These are phyloP conservation scores for Hevea brasiliensis DNA, from an alignment of 345 rosid species.

Conservation along the genomic window DNA sequence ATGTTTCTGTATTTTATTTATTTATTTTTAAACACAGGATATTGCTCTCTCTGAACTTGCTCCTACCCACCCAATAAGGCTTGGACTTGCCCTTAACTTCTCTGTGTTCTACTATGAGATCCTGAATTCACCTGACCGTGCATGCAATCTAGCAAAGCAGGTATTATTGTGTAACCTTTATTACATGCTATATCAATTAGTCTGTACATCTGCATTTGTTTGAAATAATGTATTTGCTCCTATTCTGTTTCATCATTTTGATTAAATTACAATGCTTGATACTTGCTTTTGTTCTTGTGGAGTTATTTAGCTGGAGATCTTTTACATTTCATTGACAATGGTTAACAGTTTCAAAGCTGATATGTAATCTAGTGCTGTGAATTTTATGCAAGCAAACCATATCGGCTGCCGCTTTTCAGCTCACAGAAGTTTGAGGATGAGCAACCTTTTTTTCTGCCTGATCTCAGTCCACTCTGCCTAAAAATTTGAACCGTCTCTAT, in stretches of 20 bases:
- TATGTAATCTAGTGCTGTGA: background rate
- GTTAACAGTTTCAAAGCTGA: background rate
- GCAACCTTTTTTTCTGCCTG: background rate
- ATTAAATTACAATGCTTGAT: background rate
- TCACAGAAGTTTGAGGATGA: background rate
- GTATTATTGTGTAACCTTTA: conserved; percentile 26
- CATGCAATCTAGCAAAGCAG: conserved; percentile 95
- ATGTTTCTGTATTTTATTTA: background rate
- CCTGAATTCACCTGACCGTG: conserved; percentile 96
- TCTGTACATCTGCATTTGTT: background rate
- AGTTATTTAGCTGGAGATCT: background rate
- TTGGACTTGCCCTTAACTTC: conserved; percentile 98
- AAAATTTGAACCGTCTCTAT: background rate
- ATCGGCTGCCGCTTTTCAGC: background rate
- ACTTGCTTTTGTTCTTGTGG: background rate
- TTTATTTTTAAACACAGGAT: conserved; percentile 49
- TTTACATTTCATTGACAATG: background rate
- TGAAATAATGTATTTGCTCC: background rate
- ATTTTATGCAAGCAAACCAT: background rate
- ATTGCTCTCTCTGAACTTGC: conserved; percentile 86
- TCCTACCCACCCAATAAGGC: conserved; percentile 94
- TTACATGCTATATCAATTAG: background rate
- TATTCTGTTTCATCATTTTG: background rate
- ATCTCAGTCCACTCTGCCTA: background rate
- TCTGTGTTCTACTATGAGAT: conserved; percentile 98